Evolutionary conservation across 2,329 filamentous ascomycete genomes (phyloP).

Genomic region (Cladosporium sp.): DNA sequence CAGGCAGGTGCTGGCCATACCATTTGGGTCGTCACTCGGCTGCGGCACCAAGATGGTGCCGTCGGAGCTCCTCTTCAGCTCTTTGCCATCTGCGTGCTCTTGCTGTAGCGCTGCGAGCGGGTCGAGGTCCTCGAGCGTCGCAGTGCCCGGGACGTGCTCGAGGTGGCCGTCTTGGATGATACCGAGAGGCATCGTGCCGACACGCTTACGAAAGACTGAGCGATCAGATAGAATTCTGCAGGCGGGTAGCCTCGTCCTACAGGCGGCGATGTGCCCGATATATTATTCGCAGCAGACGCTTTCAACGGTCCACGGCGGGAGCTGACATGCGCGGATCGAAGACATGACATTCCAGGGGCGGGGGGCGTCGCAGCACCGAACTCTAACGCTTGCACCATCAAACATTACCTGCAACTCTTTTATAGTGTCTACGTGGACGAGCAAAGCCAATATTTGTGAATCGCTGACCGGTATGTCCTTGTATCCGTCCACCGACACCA

Average conservation of each 20-base stretch:
- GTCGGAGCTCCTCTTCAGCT: constrained; percentile 32
- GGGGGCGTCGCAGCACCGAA: constrained; percentile 2
- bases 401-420: neutral
- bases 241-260: neutral
- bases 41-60: constrained; percentile 76
- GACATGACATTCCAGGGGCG: constrained; percentile 14
- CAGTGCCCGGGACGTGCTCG: constrained; percentile 40
- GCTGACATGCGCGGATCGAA: neutral
- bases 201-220: neutral
- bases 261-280: neutral
- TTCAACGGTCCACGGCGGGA: neutral
- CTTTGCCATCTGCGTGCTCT: constrained; percentile 18
- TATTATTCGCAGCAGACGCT: neutral
- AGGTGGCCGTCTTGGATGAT: constrained; percentile 25
- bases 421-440: neutral
- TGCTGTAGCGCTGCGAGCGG: constrained; percentile 25
- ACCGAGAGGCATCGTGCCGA: constrained; percentile 23
- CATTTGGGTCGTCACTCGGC: constrained; percentile 86
- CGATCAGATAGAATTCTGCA: neutral
- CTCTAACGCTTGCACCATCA: neutral
- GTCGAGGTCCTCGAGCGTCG: constrained; percentile 42
- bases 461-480: neutral
- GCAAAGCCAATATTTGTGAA: neutral
- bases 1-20: too few species aligned
- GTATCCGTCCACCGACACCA: neutral